Evolutionary conservation across 108 stramenopile species (phyloP).

Genomic region (Skeletonema menzelii): DNA sequence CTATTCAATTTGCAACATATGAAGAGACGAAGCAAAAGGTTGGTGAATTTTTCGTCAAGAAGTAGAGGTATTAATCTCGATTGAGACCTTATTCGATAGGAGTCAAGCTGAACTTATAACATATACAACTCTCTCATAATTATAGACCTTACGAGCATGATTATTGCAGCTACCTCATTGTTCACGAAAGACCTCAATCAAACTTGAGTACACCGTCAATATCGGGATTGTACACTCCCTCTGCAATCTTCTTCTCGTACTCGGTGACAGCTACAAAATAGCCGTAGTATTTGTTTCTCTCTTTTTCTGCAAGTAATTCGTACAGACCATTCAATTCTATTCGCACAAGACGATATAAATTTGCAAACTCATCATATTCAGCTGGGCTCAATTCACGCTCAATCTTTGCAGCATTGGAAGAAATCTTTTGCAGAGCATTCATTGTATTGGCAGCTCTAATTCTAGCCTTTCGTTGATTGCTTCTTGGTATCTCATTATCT

Average conservation of each 20-base stretch:
- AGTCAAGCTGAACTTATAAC: too few species aligned
- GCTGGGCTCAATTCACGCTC: conserved; percentile 36
- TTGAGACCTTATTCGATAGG: background rate
- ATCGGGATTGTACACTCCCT: conserved; percentile 67
- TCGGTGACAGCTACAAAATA: conserved; percentile 70
- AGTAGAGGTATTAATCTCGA: background rate
- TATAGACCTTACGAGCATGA: too few species aligned
- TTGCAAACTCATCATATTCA: conserved; percentile 56
- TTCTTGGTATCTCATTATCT: conserved; percentile 50
- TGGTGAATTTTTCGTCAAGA: conserved; percentile 32
- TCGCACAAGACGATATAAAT: conserved; percentile 55
- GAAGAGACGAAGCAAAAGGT: conserved; percentile 86
- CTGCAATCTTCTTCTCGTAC: conserved; percentile 68
- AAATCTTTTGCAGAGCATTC: conserved; percentile 60
- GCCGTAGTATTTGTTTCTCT: conserved; percentile 65
- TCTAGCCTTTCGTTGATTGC: conserved; percentile 37
- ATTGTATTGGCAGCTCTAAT: conserved; percentile 52
- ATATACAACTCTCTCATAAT: too few species aligned
- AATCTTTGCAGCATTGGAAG: conserved; percentile 42
- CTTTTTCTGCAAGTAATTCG: conserved; percentile 54
- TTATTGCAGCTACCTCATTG: too few species aligned
- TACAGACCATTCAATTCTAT: conserved; percentile 54
- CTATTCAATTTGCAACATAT: conserved; percentile 87
- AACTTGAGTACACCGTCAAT: conserved; percentile 57
- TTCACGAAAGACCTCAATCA: conserved; percentile 19